Evolutionary conservation across 129 eudicot species (phyloP).

Genomic region (Gnaphalium uliginosum): DNA sequence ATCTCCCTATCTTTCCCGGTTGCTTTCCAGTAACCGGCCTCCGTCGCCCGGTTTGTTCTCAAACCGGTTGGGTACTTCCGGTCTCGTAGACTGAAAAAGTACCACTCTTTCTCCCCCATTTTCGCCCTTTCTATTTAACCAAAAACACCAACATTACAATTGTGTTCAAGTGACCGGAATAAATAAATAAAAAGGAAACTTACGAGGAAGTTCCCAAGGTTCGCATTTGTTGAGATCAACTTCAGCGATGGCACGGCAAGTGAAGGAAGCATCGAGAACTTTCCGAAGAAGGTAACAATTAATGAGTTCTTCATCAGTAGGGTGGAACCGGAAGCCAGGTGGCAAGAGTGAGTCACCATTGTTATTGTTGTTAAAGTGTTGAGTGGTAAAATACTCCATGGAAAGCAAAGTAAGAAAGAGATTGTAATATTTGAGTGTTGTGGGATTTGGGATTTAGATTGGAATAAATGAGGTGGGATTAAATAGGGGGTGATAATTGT

Average conservation of each 20-base stretch:
- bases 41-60: constrained; percentile 85
- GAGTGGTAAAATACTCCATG: constrained; percentile 46
- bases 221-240: constrained; percentile 96
- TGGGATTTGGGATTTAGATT: constrained; percentile 18
- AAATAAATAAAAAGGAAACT: no score
- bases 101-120: constrained; percentile 96
- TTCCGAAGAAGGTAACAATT: constrained; percentile 77
- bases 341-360: constrained; percentile 53
- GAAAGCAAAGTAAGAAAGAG: no score
- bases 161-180: no score
- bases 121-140: constrained; percentile 57
- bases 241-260: constrained; percentile 78
- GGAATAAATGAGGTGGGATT: constrained; percentile 1
- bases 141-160: background rate
- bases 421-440: background rate
- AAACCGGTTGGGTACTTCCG: constrained; percentile 90
- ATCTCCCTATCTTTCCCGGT: constrained; percentile 94
- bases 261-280: constrained; percentile 65
- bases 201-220: constrained; percentile 97
- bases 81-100: constrained; percentile 81
- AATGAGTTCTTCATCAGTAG: constrained; percentile 96
- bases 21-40: constrained; percentile 93
- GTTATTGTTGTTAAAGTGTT: constrained; percentile 24
- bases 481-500: constrained; percentile 3
- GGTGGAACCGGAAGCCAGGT: constrained; percentile 90